phyloP scores from a whole-genome alignment of 345 rosid genomes.

The Geranium brycei region DNA sequence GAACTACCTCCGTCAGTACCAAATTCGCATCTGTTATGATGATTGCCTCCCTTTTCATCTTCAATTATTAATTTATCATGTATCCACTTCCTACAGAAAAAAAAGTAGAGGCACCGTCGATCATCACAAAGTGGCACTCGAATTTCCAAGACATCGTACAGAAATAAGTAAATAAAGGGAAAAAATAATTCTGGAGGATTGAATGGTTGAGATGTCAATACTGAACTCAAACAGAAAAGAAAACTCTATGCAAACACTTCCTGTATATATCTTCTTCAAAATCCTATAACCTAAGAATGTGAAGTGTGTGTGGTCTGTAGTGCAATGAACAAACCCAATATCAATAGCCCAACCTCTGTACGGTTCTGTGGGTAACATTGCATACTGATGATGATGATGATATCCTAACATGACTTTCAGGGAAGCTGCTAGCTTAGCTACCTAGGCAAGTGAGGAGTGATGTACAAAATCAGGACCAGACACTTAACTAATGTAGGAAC shows the following conservation, averaged over 20 bases:
- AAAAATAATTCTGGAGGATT: not conserved
- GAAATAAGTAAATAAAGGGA: not conserved
- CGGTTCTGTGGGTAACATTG: not conserved
- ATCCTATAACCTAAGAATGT: too few relatives aligned
- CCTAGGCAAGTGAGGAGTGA: not conserved
- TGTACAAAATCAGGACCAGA: not conserved
- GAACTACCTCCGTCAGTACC: conserved; percentile 10
- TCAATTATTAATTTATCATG: conserved; percentile 10
- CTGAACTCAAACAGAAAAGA: not conserved
- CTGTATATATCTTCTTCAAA: too few relatives aligned
- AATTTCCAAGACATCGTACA: not conserved
- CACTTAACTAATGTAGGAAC: not conserved
- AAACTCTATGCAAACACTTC: too few relatives aligned
- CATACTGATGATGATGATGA: not conserved
- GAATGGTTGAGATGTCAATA: not conserved
- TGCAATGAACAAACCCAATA: not conserved
- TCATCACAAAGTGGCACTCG: not conserved
- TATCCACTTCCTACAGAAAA: conserved; percentile 25
- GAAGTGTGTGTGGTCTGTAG: not conserved
- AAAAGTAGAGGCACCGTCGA: not conserved
- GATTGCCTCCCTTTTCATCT: conserved; percentile 3
- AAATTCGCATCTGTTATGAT: conserved; percentile 2
- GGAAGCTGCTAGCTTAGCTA: too few relatives aligned
- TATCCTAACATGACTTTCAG: not conserved
- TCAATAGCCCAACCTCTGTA: not conserved